Conservation (phyloP, 345 rosid species). For the Anastatica hierochuntica region DNA sequence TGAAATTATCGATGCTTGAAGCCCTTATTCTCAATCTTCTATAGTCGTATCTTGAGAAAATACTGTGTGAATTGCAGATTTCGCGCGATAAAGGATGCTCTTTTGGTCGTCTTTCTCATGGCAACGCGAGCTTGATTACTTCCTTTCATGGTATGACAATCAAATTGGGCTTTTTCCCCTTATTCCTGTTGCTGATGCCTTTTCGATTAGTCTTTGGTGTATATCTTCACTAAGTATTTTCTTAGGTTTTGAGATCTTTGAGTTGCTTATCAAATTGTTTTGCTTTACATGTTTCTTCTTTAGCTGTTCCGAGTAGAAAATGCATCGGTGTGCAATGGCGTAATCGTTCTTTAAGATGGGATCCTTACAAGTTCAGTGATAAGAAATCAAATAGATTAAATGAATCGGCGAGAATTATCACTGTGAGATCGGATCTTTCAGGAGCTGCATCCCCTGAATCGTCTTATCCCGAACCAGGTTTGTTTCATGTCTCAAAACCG, state of each 20-base stretch:
- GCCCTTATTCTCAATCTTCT: too few relatives aligned
- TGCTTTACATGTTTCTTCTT: slow-evolving; percentile 4
- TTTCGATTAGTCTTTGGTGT: too few relatives aligned
- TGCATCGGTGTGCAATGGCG: slow-evolving; percentile 16
- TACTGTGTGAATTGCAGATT: slow-evolving; percentile 45
- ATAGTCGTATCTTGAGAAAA: too few relatives aligned
- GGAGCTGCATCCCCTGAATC: slow-evolving; percentile 46
- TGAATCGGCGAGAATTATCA: background rate
- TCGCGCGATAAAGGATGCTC: slow-evolving; percentile 19
- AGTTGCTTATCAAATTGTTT: too few relatives aligned
- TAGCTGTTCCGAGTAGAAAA: slow-evolving; percentile 32
- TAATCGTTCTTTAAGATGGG: slow-evolving; percentile 18
- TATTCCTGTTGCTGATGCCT: too few relatives aligned
- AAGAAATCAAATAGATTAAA: slow-evolving; percentile 9
- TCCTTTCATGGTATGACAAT: slow-evolving; percentile 34
- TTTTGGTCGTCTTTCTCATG: slow-evolving; percentile 18
- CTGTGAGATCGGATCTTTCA: slow-evolving; percentile 55
- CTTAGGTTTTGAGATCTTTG: background rate
- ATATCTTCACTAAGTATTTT: too few relatives aligned
- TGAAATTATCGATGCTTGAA: too few relatives aligned
- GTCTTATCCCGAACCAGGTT: slow-evolving; percentile 49
- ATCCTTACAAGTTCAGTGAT: slow-evolving; percentile 18
- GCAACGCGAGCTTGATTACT: slow-evolving; percentile 17
- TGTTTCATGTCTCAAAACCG: background rate
- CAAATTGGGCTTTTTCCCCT: too few relatives aligned